Conservation (phyloP, 768 basidiomycete species). For the Neoboletus magnificus region DNA sequence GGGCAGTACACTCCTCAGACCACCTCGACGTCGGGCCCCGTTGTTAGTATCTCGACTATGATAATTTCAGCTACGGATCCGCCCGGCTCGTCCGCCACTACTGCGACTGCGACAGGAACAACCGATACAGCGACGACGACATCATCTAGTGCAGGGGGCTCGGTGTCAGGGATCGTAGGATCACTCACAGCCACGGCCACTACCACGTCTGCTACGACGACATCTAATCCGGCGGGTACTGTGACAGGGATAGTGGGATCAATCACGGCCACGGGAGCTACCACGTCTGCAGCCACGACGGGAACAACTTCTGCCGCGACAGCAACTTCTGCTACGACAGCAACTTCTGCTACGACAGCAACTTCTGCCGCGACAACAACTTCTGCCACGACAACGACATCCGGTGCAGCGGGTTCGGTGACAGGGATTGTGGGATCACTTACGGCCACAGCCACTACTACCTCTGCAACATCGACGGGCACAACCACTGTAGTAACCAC, state of each 20-base stretch:
- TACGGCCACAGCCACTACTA: neutral
- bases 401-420: neutral
- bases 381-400: neutral
- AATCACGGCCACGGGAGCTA: neutral
- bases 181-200: neutral
- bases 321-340: too few species aligned
- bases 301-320: neutral
- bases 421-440: neutral
- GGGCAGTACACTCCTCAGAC: constrained; percentile 6
- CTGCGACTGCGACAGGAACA: neutral
- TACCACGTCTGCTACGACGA: constrained; percentile 1
- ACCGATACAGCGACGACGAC: neutral
- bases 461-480: neutral
- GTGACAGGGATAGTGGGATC: neutral
- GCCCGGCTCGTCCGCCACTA: neutral
- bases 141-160: neutral
- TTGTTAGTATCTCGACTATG: neutral
- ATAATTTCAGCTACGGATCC: neutral
- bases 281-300: neutral
- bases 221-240: neutral
- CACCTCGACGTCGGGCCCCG: neutral
- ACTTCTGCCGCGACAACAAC: neutral
- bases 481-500: neutral
- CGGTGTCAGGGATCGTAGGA: neutral
- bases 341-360: neutral